Percentiles rank a stretch among this genome's conserved stretches.
Conservation (phyloP, 2,329 filamentous ascomycete genomes). For the Mycocentrospora acerina region DNA sequence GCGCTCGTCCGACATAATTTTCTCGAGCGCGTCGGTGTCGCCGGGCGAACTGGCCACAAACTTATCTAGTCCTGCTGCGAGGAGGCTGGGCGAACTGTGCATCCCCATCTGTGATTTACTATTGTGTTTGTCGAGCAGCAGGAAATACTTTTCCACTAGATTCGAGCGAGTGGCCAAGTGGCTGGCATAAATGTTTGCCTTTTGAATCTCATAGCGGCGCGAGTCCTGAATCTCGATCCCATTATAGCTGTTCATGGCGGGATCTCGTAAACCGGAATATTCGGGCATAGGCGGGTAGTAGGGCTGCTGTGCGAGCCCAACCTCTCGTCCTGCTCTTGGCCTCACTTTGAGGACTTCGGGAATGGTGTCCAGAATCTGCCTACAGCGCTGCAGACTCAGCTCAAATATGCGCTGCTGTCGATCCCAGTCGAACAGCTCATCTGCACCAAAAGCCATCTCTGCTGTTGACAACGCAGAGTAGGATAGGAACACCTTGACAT, state of each 20-base stretch:
- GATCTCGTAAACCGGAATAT: slow-evolving; percentile 33
- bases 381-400: slow-evolving; percentile 69
- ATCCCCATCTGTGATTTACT: slow-evolving; percentile 48
- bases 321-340: slow-evolving; percentile 43
- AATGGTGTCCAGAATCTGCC: slow-evolving; percentile 66
- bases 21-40: slow-evolving; percentile 53
- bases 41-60: slow-evolving; percentile 18
- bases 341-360: slow-evolving; percentile 68
- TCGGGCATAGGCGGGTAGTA: slow-evolving; percentile 43
- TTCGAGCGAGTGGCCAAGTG: slow-evolving; percentile 80
- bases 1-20: slow-evolving; percentile 71
- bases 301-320: slow-evolving; percentile 30
- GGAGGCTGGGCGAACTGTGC: slow-evolving; percentile 27
- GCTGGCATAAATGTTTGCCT: slow-evolving; percentile 84
- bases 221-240: slow-evolving; percentile 37
- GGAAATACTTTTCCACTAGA: slow-evolving; percentile 83
- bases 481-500: slow-evolving; percentile 74
- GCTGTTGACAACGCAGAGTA: slow-evolving; percentile 78
- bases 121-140: slow-evolving; percentile 65
- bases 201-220: slow-evolving; percentile 76
- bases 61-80: slow-evolving; percentile 33
- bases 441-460: slow-evolving; percentile 79
- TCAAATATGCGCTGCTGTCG: slow-evolving; percentile 74
- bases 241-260: slow-evolving; percentile 22
- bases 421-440: slow-evolving; percentile 72